phyloP scores from a whole-genome alignment of 2,329 filamentous ascomycete species.

The Thelonectria discophora region DNA sequence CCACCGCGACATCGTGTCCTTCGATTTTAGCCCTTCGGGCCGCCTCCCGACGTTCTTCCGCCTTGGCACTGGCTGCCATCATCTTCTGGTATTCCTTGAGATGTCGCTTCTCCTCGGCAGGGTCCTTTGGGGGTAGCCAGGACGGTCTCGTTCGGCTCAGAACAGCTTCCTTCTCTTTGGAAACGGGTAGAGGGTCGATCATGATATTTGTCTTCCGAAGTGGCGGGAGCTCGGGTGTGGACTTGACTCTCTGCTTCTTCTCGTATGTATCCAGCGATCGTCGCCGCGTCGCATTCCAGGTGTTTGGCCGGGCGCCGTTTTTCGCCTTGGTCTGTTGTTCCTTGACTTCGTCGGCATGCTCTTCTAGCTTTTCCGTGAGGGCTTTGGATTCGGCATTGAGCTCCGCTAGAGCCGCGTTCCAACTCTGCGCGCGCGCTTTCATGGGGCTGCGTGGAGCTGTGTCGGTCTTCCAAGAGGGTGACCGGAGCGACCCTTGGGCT shows the following conservation, averaged over 20 bases:
- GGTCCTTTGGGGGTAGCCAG: conserved; percentile 87
- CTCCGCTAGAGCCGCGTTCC: conserved; percentile 74
- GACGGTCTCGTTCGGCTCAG: conserved; percentile 82
- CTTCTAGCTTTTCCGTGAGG: conserved; percentile 82
- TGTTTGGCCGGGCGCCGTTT: conserved; percentile 49
- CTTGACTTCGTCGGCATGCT: conserved; percentile 72
- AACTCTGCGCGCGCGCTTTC: conserved; percentile 73
- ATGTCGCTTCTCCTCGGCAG: conserved; percentile 89
- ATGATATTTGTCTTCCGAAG: conserved; percentile 79
- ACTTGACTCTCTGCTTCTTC: conserved; percentile 66
- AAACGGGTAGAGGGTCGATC: conserved; percentile 84
- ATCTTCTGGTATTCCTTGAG: conserved; percentile 86
- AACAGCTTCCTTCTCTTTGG: conserved; percentile 86
- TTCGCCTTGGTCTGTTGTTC: conserved; percentile 47
- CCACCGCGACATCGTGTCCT: conserved; percentile 63
- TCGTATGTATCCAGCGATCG: conserved; percentile 48
- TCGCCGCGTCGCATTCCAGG: conserved; percentile 49
- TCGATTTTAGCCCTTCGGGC: conserved; percentile 61
- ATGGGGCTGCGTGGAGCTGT: conserved; percentile 52
- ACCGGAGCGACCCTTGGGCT: conserved; percentile 68
- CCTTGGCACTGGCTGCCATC: conserved; percentile 72
- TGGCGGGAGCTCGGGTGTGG: conserved; percentile 74
- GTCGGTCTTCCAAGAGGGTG: conserved; percentile 63
- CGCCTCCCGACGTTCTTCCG: conserved; percentile 67
- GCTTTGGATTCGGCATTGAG: conserved; percentile 77